These are phyloP conservation scores for Cucurbita maxima DNA, from an alignment of 306 rosid genomes.

Conservation along the genomic window DNA sequence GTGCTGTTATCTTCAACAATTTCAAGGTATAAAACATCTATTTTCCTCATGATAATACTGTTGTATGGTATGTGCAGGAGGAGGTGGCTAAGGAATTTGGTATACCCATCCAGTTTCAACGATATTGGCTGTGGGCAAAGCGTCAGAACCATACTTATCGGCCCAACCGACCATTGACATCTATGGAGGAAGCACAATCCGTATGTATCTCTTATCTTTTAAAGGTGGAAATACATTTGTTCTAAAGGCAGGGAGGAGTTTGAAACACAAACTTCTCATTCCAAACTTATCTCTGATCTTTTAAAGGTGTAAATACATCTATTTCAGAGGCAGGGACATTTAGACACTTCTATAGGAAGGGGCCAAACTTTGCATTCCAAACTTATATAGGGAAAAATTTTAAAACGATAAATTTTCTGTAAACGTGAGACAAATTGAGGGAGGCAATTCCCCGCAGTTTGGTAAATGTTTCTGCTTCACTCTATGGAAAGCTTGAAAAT, in stretches of 20 bases:
- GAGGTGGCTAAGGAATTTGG: slow-evolving; percentile 79
- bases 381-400: not conserved
- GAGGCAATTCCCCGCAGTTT: not conserved
- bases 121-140: slow-evolving; percentile 87
- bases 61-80: slow-evolving; percentile 36
- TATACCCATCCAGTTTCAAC: slow-evolving; percentile 69
- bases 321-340: not conserved
- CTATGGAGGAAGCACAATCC: slow-evolving; percentile 53
- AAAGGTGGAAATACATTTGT: not conserved
- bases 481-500: not conserved
- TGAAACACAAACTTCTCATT: not conserved
- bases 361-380: not conserved
- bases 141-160: slow-evolving; percentile 81
- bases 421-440: not conserved
- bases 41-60: not conserved
- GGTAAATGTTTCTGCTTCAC: not conserved
- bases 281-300: slow-evolving; percentile 4
- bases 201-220: slow-evolving; percentile 25
- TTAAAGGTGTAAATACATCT: not conserved
- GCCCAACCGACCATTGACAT: slow-evolving; percentile 62
- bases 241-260: not conserved
- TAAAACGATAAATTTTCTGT: not conserved
- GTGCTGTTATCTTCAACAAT: not conserved
- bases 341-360: not conserved
- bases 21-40: not conserved